Base-by-base conservation (phyloP, 1,284 basidiomycete species). In the Austroboletus rostrupii region DNA sequence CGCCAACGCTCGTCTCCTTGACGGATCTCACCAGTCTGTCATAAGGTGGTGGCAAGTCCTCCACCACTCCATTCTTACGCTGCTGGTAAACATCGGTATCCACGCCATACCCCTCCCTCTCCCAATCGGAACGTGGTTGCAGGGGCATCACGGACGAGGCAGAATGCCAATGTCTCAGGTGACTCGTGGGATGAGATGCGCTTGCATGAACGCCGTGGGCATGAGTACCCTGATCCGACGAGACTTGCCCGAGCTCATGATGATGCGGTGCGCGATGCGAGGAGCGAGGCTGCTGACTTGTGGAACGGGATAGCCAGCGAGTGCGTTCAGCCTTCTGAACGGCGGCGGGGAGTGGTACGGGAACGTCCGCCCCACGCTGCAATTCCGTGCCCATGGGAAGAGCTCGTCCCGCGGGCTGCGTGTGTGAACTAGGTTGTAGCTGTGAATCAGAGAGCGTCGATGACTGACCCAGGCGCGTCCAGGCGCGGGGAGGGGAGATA, bases 11-110 rank as follows among this genome's bases (percentile, higher is more conserved):
- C 38, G 31, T 33, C 14, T 29, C 43, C 21, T 5, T 35, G 9
- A 20, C 43, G 2, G 56, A 46, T 44, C 35, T 6, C 38, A 50
- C 40, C 35, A 58, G 28, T 35, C 56, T 54, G 44, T 59, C 57
- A 48, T 64, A 67, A 7, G 62, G 62, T 7, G 62, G 62, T 3
- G 62, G 62, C 13, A 58, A 39, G 35, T 64, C 63, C 20, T 54
- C 45, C 49, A 60, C 46, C 43, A 32, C 38, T 5, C 52, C 57
- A 1, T 52, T 54, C 48, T 65, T 58, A 19, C 43, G 55, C 45
- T 65, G 61, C 47, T 64, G 57, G 28, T 53, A 42, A 3, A 62
- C 44, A 12, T 44, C 16, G 20, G 44, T 20, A 39, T 35, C 38
- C 10, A 23, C 37, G 1, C 26, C 38, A 9, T 23, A 32, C 2